phyloP scores from a whole-genome alignment of 75 land plant species.

The Pinus albicaulis region DNA sequence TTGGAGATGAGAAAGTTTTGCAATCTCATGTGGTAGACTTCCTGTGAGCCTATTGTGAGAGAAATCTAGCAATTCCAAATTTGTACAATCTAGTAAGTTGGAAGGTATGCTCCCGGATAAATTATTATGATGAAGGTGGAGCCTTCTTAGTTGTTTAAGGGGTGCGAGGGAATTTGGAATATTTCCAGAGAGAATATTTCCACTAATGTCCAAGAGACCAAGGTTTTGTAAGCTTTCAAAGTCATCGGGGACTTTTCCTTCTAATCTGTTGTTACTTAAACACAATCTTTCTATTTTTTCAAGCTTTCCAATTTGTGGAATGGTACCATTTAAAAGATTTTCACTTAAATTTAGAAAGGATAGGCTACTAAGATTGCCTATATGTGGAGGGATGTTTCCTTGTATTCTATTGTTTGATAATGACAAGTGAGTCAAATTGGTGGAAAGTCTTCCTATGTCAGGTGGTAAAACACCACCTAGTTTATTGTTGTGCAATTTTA shows the following conservation, averaged over 20 bases:
- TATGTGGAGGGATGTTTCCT: background rate
- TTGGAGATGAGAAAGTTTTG: background rate
- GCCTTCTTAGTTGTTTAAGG: background rate
- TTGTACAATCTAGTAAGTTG: background rate
- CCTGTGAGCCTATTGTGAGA: background rate
- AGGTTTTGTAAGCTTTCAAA: background rate
- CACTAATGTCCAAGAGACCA: background rate
- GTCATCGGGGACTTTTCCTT: slow-evolving; percentile 2
- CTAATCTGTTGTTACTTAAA: background rate
- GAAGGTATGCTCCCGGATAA: background rate
- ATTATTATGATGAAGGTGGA: background rate
- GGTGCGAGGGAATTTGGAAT: background rate
- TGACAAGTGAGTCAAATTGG: background rate
- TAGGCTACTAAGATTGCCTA: background rate
- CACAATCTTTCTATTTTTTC: background rate
- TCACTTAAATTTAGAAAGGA: background rate
- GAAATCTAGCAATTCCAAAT: background rate
- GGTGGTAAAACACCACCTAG: background rate
- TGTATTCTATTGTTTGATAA: background rate
- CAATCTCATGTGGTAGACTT: background rate
- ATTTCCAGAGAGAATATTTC: background rate
- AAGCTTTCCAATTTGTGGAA: background rate
- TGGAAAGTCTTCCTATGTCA: background rate
- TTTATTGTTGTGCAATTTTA: background rate
- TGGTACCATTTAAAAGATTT: background rate